phyloP scores from a whole-genome alignment of 768 basidiomycete species.

The Trametes cubensis region DNA sequence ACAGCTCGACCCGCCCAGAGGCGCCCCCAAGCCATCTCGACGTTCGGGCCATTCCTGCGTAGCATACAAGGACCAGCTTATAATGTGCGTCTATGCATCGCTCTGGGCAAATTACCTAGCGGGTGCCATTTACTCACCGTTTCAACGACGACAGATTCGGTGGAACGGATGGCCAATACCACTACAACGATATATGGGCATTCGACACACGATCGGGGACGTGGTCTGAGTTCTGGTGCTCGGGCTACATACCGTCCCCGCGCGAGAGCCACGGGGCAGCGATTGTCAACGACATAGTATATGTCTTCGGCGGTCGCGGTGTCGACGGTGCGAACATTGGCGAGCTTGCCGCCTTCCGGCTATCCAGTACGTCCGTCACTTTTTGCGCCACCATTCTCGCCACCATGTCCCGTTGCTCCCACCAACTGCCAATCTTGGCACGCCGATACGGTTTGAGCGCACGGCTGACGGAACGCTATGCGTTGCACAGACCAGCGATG shows the following conservation, averaged over 20 bases:
- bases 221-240: conserved; percentile 90
- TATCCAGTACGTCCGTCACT: conserved; percentile 69
- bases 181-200: conserved; percentile 97
- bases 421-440: too few species aligned
- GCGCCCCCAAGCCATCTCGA: conserved; percentile 62
- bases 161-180: conserved; percentile 97
- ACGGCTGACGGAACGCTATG: conserved; percentile 5
- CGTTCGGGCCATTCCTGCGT: conserved; percentile 90
- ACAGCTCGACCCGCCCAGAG: conserved; percentile 55
- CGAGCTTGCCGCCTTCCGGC: conserved; percentile 92
- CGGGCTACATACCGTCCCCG: conserved; percentile 90
- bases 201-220: conserved; percentile 74
- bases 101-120: neutral
- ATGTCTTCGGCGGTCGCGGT: conserved; percentile 93
- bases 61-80: conserved; percentile 60
- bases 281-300: conserved; percentile 92
- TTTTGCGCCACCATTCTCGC: too few species aligned
- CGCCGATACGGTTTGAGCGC: conserved; percentile 1
- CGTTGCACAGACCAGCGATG: conserved; percentile 76
- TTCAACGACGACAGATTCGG: conserved; percentile 65
- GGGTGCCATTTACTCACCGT: neutral
- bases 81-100: conserved; percentile 16
- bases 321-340: conserved; percentile 92
- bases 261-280: conserved; percentile 94
- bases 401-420: too few species aligned